Percentiles rank a stretch among this genome's conserved stretches.
These are phyloP conservation scores for Populus pruinosa DNA, from an alignment of 345 rosid genomes.

Conservation along the genomic window DNA sequence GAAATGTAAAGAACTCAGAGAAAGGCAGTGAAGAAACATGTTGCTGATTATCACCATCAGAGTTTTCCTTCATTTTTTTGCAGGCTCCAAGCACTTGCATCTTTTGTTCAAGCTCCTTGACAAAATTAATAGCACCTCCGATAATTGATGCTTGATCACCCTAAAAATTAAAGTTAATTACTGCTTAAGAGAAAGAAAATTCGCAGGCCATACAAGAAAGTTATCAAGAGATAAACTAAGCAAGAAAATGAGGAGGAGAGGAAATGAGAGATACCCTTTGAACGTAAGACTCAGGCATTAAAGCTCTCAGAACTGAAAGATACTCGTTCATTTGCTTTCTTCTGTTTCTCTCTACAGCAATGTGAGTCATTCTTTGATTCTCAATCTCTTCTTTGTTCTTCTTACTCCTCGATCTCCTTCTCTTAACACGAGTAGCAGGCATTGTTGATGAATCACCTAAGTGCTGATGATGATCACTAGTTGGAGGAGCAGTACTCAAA, in stretches of 20 bases:
- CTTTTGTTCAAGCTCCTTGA: constrained; percentile 44
- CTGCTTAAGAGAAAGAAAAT: neutral
- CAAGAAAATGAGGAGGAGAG: neutral
- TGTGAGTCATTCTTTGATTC: constrained; percentile 95
- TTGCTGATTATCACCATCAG: constrained; percentile 13
- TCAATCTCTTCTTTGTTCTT: constrained; percentile 82
- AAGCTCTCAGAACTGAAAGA: constrained; percentile 66
- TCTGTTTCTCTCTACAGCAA: constrained; percentile 94
- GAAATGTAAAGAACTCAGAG: constrained; percentile 61
- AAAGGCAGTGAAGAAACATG: constrained; percentile 31
- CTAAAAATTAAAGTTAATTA: constrained; percentile 6
- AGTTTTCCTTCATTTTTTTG: constrained; percentile 30
- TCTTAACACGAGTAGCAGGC: constrained; percentile 36
- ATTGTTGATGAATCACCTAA: constrained; percentile 16
- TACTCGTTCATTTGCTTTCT: constrained; percentile 93
- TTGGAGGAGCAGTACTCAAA: neutral
- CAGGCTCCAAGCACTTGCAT: constrained; percentile 28
- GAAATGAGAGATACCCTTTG: constrained; percentile 52
- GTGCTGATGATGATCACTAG: neutral
- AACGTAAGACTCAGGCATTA: constrained; percentile 86
- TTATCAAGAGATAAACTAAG: neutral
- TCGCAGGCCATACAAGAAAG: neutral
- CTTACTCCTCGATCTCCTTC: constrained; percentile 56
- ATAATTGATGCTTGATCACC: constrained; percentile 55
- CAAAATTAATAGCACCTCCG: constrained; percentile 51